phyloP scores from a whole-genome alignment of 2,329 filamentous ascomycete genomes.

The Aspergillus spinulosporus region DNA sequence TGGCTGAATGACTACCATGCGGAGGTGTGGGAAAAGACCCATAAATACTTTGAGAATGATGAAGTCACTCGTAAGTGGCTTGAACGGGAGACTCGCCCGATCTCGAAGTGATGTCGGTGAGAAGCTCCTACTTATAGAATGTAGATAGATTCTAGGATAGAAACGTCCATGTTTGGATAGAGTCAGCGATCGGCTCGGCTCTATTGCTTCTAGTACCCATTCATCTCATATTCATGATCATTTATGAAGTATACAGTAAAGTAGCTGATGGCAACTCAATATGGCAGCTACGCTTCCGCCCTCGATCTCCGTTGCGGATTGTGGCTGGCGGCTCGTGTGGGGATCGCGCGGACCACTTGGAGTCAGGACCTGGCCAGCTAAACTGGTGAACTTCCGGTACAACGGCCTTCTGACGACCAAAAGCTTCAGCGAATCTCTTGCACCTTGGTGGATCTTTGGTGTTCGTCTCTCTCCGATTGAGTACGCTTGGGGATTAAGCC shows the following conservation, averaged over 20 bases:
- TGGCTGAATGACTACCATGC: slow-evolving; percentile 88
- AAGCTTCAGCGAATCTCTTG: background rate
- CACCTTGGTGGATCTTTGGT: background rate
- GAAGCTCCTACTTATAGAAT: background rate
- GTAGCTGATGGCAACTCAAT: background rate
- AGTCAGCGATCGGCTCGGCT: background rate
- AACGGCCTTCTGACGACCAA: background rate
- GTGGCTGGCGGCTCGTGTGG: slow-evolving; percentile 19
- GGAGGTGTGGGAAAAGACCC: slow-evolving; percentile 80
- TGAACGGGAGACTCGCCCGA: slow-evolving; percentile 76
- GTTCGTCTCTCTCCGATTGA: background rate
- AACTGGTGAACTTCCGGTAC: slow-evolving; percentile 5
- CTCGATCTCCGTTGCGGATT: slow-evolving; percentile 12
- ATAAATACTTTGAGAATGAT: slow-evolving; percentile 71
- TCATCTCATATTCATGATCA: background rate
- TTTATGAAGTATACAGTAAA: background rate
- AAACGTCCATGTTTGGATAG: background rate
- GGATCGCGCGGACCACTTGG: slow-evolving; percentile 1
- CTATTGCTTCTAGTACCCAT: background rate
- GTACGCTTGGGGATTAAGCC: background rate
- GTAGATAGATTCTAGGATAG: slow-evolving; percentile 3
- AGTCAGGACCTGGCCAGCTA: background rate
- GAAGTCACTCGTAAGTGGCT: slow-evolving; percentile 75
- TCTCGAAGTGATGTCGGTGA: slow-evolving; percentile 41
- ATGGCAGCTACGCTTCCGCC: background rate